Evolutionary conservation across 2,329 filamentous ascomycete genomes (phyloP).

Genomic region (Ceratocystis albifundus): DNA sequence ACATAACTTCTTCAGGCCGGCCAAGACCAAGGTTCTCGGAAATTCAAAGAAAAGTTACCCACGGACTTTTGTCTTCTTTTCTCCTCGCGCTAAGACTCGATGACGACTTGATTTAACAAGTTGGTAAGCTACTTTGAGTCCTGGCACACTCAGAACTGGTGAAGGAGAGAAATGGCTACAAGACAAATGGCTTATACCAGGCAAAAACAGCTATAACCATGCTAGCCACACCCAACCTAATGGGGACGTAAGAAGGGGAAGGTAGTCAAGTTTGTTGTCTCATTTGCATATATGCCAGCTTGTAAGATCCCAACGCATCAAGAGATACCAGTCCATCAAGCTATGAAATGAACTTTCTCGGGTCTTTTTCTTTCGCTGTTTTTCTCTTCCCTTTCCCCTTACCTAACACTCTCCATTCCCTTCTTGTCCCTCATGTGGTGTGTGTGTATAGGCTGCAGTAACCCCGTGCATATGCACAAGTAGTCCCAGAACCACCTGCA

Average conservation of each 20-base stretch:
- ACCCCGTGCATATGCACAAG: neutral
- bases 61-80: conserved; percentile 9
- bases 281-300: neutral
- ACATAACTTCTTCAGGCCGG: neutral
- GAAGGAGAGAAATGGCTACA: neutral
- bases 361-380: neutral
- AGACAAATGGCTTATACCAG: neutral
- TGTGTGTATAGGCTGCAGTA: conserved; percentile 1
- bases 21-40: neutral
- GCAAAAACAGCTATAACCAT: neutral
- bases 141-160: neutral
- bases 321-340: neutral
- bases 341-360: neutral
- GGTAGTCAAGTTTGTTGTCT: neutral
- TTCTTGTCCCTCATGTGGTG: neutral
- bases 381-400: neutral
- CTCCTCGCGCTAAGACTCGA: neutral
- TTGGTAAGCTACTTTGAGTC: neutral
- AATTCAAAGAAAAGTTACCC: neutral
- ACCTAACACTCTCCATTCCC: neutral
- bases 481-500: neutral
- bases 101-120: neutral
- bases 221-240: neutral
- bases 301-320: neutral
- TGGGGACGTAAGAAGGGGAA: neutral